Conservation (phyloP, 176 grass and related monocot genomes). For the Carex cristatella region DNA sequence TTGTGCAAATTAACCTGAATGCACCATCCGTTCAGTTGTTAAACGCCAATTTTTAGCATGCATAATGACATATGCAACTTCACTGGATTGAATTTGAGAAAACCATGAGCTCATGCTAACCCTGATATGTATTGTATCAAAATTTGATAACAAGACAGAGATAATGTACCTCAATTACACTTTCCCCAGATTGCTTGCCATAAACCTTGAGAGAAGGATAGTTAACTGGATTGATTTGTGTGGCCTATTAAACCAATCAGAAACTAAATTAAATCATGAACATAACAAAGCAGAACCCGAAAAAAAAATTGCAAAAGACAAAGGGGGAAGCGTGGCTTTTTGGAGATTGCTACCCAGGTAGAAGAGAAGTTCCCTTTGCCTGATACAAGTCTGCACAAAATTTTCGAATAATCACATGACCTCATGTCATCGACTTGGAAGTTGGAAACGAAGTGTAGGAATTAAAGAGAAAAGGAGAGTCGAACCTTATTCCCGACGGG, state of each 20-base stretch:
- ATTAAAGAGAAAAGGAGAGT: not conserved
- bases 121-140: not conserved
- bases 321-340: slow-evolving; percentile 38
- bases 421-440: not conserved
- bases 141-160: not conserved
- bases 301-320: not conserved
- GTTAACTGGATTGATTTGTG: slow-evolving; percentile 24
- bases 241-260: slow-evolving; percentile 32
- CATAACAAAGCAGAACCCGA: not conserved
- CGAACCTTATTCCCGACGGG: slow-evolving; percentile 16
- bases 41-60: not conserved
- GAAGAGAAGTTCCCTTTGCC: slow-evolving; percentile 30
- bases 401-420: not conserved
- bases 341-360: slow-evolving; percentile 19
- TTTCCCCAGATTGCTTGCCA: slow-evolving; percentile 33
- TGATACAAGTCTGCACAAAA: slow-evolving; percentile 37
- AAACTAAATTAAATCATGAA: slow-evolving; percentile 18
- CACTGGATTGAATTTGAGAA: not conserved
- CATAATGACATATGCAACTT: not conserved
- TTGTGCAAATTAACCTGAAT: not conserved
- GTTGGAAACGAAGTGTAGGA: not conserved
- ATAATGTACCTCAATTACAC: slow-evolving; percentile 49
- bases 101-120: not conserved
- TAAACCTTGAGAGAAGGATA: slow-evolving; percentile 22
- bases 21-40: not conserved